Conservation (phyloP, 306 rosid species). For the Arachis hypogaea region DNA sequence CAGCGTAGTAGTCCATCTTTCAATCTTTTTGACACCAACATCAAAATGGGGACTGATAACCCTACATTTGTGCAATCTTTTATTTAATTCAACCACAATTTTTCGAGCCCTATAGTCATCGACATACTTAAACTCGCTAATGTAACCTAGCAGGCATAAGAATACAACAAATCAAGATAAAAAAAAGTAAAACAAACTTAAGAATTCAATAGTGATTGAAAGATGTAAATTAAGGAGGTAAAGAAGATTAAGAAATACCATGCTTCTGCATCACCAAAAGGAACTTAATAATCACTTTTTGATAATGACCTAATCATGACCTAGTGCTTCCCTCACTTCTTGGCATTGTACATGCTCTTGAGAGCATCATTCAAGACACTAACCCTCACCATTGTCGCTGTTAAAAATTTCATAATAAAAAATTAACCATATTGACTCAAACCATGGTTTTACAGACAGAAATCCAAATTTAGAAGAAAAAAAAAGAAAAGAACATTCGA, state of each 20-base stretch:
- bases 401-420: conserved; percentile 17
- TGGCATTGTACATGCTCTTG: conserved; percentile 54
- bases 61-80: conserved; percentile 48
- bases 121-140: conserved; percentile 51
- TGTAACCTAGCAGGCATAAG: conserved; percentile 38
- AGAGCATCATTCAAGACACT: conserved; percentile 56
- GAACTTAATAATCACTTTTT: conserved; percentile 45
- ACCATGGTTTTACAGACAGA: not conserved
- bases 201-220: not conserved
- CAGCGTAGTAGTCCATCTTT: conserved; percentile 51
- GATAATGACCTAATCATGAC: conserved; percentile 52
- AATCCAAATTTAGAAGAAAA: not conserved
- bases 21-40: conserved; percentile 48
- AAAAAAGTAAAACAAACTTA: not conserved
- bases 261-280: conserved; percentile 54
- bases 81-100: conserved; percentile 50
- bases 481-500: not conserved
- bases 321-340: conserved; percentile 49
- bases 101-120: conserved; percentile 51
- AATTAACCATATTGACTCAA: not conserved
- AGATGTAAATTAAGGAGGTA: not conserved
- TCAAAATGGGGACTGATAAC: conserved; percentile 51
- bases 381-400: conserved; percentile 54
- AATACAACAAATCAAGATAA: not conserved
- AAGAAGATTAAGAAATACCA: conserved; percentile 27